phyloP scores from a whole-genome alignment of 768 basidiomycete genomes.

The Serendipita sp. region DNA sequence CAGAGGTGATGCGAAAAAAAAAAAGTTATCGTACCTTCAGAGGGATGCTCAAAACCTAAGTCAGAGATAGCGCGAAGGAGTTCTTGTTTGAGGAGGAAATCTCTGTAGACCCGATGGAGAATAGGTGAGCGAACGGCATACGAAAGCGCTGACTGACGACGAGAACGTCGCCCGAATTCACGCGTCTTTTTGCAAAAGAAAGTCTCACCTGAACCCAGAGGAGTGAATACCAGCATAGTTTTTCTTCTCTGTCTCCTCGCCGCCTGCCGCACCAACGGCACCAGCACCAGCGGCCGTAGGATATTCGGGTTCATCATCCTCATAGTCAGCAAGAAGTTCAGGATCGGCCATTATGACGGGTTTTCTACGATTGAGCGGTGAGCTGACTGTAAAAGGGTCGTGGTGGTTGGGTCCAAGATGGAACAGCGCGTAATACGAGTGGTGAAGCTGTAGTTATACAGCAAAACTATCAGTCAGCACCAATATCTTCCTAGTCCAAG shows the following conservation, averaged over 20 bases:
- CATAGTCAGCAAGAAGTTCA: conserved; percentile 23
- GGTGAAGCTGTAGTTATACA: not conserved
- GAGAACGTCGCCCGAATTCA: conserved; percentile 6
- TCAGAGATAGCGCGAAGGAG: conserved; percentile 94
- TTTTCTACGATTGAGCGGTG: not conserved
- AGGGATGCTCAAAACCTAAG: conserved; percentile 99
- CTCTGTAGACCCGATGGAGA: conserved; percentile 31
- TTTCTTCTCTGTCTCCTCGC: conserved; percentile 73
- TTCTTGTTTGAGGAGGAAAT: conserved; percentile 96
- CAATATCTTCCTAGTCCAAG: too few relatives aligned
- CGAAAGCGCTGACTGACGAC: not conserved
- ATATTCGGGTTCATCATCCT: conserved; percentile 19
- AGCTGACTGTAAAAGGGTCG: not conserved
- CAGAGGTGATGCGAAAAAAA: not conserved
- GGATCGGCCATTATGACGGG: conserved; percentile 14
- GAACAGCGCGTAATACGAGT: not conserved
- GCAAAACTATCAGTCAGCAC: not conserved
- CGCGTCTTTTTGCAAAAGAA: conserved; percentile 6
- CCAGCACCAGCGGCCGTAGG: conserved; percentile 25
- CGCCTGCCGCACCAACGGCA: conserved; percentile 30
- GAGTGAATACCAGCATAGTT: conserved; percentile 99
- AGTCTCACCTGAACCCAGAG: conserved; percentile 85
- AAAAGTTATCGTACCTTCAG: conserved; percentile 55
- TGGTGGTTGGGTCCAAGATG: not conserved
- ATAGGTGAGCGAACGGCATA: not conserved